These are phyloP conservation scores for Heterobasidion irregulare DNA, from an alignment of 1,284 basidiomycete genomes.

Conservation along the genomic window DNA sequence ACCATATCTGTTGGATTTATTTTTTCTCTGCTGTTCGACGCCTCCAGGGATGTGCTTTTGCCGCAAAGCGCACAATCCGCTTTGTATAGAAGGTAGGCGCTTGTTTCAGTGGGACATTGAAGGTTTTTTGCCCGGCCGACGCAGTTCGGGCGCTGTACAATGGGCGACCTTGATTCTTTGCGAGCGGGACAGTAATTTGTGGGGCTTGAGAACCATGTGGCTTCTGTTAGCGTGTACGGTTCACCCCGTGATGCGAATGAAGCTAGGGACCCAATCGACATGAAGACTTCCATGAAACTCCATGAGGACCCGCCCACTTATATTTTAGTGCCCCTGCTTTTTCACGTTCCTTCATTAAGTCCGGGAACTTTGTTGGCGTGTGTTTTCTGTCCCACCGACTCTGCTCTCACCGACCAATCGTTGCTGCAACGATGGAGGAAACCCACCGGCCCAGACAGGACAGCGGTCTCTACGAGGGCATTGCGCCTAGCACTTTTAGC, in stretches of 20 bases:
- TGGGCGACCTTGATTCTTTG: not conserved
- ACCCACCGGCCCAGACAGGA: not conserved
- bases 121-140: too few species aligned
- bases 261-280: not conserved
- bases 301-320: not conserved
- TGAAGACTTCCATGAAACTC: not conserved
- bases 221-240: not conserved
- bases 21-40: too few species aligned
- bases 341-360: not conserved
- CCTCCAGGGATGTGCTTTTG: too few species aligned
- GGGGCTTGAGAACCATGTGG: not conserved
- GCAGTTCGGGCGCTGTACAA: too few species aligned
- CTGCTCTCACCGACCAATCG: not conserved
- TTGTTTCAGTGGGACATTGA: too few species aligned
- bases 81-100: too few species aligned
- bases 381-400: not conserved
- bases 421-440: not conserved
- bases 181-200: not conserved
- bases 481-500: not conserved
- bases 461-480: not conserved
- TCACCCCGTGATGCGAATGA: not conserved
- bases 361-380: not conserved
- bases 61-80: too few species aligned
- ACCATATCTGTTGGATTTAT: too few species aligned
- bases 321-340: not conserved